Conservation (phyloP, 257 asterid genomes). For the Fraxinus anomala region DNA sequence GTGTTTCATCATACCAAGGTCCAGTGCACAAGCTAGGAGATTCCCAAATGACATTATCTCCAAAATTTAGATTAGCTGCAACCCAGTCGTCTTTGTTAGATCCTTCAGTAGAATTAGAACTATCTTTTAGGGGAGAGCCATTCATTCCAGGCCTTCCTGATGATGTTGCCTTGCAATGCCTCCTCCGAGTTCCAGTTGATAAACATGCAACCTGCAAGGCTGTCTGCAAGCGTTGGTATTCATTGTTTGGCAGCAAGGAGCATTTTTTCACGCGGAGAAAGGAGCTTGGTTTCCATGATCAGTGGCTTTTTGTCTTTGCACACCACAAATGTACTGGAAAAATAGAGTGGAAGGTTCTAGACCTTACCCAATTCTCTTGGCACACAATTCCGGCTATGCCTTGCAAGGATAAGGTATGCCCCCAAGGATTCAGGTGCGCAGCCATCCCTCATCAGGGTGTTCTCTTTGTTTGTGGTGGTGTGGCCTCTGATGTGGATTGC, state of each 20-base stretch:
- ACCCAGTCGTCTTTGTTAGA: constrained; percentile 49
- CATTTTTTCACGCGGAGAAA: constrained; percentile 71
- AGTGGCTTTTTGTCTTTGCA: constrained; percentile 86
- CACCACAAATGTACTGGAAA: constrained; percentile 87
- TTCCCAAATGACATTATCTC: constrained; percentile 83
- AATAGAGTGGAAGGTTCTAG: constrained; percentile 88
- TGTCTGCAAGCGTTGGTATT: constrained; percentile 82
- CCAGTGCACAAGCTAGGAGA: constrained; percentile 86
- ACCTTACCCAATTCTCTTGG: constrained; percentile 68
- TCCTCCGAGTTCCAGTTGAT: constrained; percentile 81
- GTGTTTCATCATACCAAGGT: constrained; percentile 73
- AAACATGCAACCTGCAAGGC: constrained; percentile 53
- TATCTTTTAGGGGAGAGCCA: constrained; percentile 55
- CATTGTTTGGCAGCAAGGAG: constrained; percentile 72
- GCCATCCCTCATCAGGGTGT: constrained; percentile 75
- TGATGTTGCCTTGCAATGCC: constrained; percentile 86
- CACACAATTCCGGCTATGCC: constrained; percentile 94
- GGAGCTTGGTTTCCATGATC: constrained; percentile 78
- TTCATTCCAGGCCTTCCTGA: constrained; percentile 92
- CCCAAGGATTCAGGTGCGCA: constrained; percentile 83
- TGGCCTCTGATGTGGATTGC: constrained; percentile 74
- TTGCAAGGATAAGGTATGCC: constrained; percentile 82
- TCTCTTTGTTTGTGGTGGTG: constrained; percentile 84
- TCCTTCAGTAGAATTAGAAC: constrained; percentile 50
- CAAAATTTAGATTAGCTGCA: constrained; percentile 67